Evolutionary conservation across 805 yeast genomes (phyloP), one percentile per base, ranked within the genome.

Genomic region (Candida nonsorbophila): DNA sequence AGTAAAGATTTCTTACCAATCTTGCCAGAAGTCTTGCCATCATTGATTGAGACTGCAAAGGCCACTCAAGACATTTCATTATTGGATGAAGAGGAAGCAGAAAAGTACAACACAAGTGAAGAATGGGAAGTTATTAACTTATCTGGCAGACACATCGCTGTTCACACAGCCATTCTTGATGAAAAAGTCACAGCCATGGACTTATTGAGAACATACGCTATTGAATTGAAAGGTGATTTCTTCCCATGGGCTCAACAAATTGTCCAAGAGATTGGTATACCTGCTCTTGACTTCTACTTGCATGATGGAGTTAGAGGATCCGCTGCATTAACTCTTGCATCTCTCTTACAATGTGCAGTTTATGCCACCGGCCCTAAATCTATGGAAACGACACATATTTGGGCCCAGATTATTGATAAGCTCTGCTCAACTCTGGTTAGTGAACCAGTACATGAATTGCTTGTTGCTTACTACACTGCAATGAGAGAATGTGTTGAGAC

Each of bases 81-180:
- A 25, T 73, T 92, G 30, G 97, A 90, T 44, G 95, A 88, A 41
- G 88, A 81, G 35, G 94, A 94, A 33, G 72, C 78, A 17, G 92
- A 84, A 27, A 84, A 84, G 41, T 76, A 76, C 40, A 82, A 78
- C 44, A 79, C 77, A 47, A 84, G 85, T 45, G 94, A 87, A 30
- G 96, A 87, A 38, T 92, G 96, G 92, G 97, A 92, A 49, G 92
- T 92, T 25, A 79, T 92, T 31, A 86, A 86, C 43, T 65, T 88
- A 25, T 78, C 85, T 17, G 98, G 97, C 30, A 88, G 86, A 55
- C 88, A 85, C 48, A 77, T 92, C 47, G 97, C 97, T 14, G 86
- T 92, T 29, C 95, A 90, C 51, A 88, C 97, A 3, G 86, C 96
- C 8, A 67, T 84, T n/a, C 68, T 92, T 35, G 98, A 92, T 50